Conservation (phyloP, 2,329 filamentous ascomycete species). For the Macrophomina tecta region DNA sequence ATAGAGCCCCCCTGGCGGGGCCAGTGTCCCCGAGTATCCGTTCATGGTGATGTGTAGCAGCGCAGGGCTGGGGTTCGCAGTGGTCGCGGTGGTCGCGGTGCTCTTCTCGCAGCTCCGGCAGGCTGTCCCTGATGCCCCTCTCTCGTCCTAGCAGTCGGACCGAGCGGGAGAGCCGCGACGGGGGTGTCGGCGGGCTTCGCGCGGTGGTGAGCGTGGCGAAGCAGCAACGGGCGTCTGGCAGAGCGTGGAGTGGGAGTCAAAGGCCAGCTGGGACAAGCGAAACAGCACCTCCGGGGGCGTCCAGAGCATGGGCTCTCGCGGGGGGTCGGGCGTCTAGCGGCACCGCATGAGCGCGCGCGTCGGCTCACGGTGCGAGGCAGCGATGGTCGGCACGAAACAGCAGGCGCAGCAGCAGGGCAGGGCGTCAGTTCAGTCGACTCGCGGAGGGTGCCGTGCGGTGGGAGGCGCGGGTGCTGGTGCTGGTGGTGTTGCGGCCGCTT, state of each 20-base stretch:
- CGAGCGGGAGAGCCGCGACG: conserved; percentile 26
- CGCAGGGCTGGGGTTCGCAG: conserved; percentile 31
- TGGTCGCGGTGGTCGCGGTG: conserved; percentile 24
- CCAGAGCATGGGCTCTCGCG: conserved; percentile 30
- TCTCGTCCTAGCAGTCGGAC: conserved; percentile 27
- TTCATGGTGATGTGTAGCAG: conserved; percentile 50
- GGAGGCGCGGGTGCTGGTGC: conserved; percentile 22
- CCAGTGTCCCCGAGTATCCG: conserved; percentile 55
- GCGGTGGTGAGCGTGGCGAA: conserved; percentile 18
- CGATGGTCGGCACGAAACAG: conserved; percentile 8
- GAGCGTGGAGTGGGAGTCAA: conserved; percentile 21
- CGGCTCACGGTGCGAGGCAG: conserved; percentile 18
- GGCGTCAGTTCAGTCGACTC: conserved; percentile 20
- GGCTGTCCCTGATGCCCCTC: conserved; percentile 24
- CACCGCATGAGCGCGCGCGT: conserved; percentile 27
- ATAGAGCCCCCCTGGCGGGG: conserved; percentile 70
- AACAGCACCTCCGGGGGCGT: conserved; percentile 29
- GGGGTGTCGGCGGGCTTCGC: conserved; percentile 13
- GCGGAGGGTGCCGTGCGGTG: conserved; percentile 20
- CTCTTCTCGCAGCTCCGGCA: conserved; percentile 16
- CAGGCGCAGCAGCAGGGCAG: conserved; percentile 19
- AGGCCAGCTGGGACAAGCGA: conserved; percentile 29
- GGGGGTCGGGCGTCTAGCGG: conserved; percentile 25
- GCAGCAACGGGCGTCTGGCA: conserved; percentile 4
- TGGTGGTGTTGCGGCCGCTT: conserved; percentile 26